Evolutionary conservation across 2,329 filamentous ascomycete species (phyloP).

Genomic region (Tolypocladium ovalisporum): DNA sequence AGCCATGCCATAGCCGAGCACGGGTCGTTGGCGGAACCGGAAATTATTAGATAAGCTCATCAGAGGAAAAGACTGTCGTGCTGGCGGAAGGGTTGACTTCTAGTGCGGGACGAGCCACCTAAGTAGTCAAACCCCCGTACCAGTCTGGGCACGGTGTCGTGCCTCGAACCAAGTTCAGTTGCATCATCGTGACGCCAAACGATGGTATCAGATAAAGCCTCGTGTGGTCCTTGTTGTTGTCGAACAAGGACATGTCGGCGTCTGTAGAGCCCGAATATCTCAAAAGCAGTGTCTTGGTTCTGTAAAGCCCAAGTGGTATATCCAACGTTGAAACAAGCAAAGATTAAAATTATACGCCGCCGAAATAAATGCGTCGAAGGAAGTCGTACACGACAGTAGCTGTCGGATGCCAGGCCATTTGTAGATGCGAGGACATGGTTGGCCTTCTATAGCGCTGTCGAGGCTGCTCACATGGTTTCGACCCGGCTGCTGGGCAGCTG

Average conservation of each 20-base stretch:
- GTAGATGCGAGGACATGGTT: too few species aligned
- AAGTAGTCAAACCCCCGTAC: neutral
- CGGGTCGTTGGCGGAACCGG: neutral
- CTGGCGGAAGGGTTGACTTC: neutral
- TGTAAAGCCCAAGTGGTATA: slow-evolving; percentile 19
- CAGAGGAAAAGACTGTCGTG: neutral
- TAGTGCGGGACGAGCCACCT: neutral
- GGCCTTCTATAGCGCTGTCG: neutral
- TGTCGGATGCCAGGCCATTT: neutral
- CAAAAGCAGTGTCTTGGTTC: slow-evolving; percentile 11
- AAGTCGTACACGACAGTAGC: neutral
- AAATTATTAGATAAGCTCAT: neutral
- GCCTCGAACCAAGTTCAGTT: neutral
- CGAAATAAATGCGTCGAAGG: neutral
- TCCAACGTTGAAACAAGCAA: slow-evolving; percentile 9
- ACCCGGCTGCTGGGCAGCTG: slow-evolving; percentile 50
- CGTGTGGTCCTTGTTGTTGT: neutral
- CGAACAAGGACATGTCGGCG: neutral
- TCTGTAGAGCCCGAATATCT: neutral
- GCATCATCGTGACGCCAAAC: neutral
- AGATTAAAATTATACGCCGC: neutral
- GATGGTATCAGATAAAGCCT: neutral
- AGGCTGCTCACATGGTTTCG: slow-evolving; percentile 35
- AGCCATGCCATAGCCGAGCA: neutral
- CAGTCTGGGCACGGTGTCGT: neutral